Base-by-base conservation (phyloP, 345 rosid species). In the Salix viminalis region DNA sequence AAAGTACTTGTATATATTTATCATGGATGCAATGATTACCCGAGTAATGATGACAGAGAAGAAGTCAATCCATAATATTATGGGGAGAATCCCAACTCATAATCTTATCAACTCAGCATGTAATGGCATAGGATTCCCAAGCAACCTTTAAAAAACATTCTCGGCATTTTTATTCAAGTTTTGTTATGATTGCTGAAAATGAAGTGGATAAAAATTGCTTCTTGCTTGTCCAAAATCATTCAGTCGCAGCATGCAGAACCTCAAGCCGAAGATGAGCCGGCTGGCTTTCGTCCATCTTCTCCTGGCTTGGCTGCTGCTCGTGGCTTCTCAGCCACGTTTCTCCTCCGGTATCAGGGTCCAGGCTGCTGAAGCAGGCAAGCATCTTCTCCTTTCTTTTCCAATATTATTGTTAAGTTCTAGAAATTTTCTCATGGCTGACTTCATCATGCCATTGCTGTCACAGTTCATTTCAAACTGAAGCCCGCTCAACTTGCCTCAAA, bases 41-140 rank as follows among this genome's bases (percentile, higher is more conserved):
- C 18, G 26, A 54, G 79, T n/a, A 86, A 83, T 86, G 75, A 84
- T 85, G 71, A 54, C 77, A 30, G 30, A 16, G 65, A 81, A 80
- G 90, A 89, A 87, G 88, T 89, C 92, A 84, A 87, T 69, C 32
- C 83, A 74, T 69, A 83, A 87, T 42, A 42, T 42, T 42, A 42
- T 87, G 86, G 85, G 70, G 77, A 81, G 81, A 73, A 81, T 78
- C 71, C 73, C 69, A 77, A 83, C 77, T 80, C 80, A 72, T 76
- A 46, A 80, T 79, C 85, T 76, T 72, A 26, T 61, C 70, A 28
- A 72, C 30, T 71, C 24, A 32, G 60, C 72, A 65, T 65, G 46
- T 60, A 65, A 81, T 73, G 77, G 84, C 90, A 84, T 85, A 71
- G 86, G 90, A 89, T 89, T 72, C 90, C 84, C 79, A 56, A 66